Evolutionary conservation across 2,329 filamentous ascomycete species (phyloP), one percentile per base, ranked within the genome.

Genomic region (Colletotrichum chrysophilum): DNA sequence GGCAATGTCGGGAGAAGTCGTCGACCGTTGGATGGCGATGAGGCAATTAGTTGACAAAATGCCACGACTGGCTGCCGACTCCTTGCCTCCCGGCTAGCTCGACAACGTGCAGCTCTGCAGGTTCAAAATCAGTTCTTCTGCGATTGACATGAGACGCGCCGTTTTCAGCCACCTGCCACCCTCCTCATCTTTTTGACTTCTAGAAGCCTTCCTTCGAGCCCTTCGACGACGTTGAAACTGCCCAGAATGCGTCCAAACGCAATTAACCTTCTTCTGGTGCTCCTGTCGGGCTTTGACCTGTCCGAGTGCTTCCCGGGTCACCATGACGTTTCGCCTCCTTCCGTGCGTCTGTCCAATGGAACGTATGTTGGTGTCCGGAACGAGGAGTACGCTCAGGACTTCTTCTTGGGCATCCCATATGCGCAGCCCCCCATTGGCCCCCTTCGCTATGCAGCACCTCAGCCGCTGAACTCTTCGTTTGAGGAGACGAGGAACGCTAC

Each of bases 371-470:
- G 89, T 4, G 76, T 84, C 1, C 80, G 84, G 71, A 85, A 84
- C 56, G 60, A 83, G 1, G 74, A 80, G 3, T 89, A 87, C 70
- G 78, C 85, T 24, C 88, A 90, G 61, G 92, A 94, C 71, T 87
- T 85, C 28, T 94, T 93, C 84, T 88, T 88, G 75, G 91, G 90
- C 14, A 92, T 94, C 73, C 92, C 92, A 1, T 94, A 90, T 78
- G 92, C 92, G 3, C 84, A 92, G 75, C 88, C 91, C 4, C 93
- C 93, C 1, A 85, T 88, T 1, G 91, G 90, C 0, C 79, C 85
- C 1, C 86, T 93, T 26, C 89, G 93, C 12, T 85, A 94, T n/a
- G 90, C 89, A 75, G 88, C 90, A 13, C 92, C 92, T 4, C 86
- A 90, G 77, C 83, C 87, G 2, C 80, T 93, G 8, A 86, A 85